phyloP scores from a whole-genome alignment of 2,329 filamentous ascomycete species.

The Dothideomycetes sp. region DNA sequence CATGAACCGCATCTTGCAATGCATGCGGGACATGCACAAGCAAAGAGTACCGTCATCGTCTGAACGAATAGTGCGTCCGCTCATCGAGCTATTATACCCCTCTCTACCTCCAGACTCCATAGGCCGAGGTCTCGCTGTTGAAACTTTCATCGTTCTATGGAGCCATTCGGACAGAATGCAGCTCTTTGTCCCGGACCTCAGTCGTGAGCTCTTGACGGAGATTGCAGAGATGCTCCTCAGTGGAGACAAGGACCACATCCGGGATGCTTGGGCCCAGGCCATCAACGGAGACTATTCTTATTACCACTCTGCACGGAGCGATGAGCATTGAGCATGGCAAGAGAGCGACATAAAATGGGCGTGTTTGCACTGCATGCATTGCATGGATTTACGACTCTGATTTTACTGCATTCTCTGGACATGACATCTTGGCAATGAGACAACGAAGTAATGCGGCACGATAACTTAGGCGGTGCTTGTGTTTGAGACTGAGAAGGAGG shows the following conservation, averaged over 20 bases:
- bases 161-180: conserved; percentile 6
- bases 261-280: conserved; percentile 8
- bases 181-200: conserved; percentile 7
- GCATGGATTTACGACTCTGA: too few relatives aligned
- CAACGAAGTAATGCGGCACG: too few relatives aligned
- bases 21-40: conserved; percentile 7
- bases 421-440: too few relatives aligned
- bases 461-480: too few relatives aligned
- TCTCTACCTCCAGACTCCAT: conserved; percentile 6
- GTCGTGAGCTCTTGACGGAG: conserved; percentile 6
- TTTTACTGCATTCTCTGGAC: too few relatives aligned
- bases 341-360: too few relatives aligned
- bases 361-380: too few relatives aligned
- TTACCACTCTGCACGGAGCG: conserved; percentile 7
- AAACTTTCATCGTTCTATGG: conserved; percentile 8
- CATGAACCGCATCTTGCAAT: conserved; percentile 7
- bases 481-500: too few relatives aligned
- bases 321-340: conserved; percentile 7
- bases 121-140: conserved; percentile 6
- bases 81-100: conserved; percentile 6
- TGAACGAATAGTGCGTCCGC: conserved; percentile 5
- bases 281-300: conserved; percentile 8
- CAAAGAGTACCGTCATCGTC: neutral
- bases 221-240: conserved; percentile 8
- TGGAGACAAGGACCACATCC: conserved; percentile 8